phyloP scores from a whole-genome alignment of 1,284 basidiomycete species.

The Boletus smithii region DNA sequence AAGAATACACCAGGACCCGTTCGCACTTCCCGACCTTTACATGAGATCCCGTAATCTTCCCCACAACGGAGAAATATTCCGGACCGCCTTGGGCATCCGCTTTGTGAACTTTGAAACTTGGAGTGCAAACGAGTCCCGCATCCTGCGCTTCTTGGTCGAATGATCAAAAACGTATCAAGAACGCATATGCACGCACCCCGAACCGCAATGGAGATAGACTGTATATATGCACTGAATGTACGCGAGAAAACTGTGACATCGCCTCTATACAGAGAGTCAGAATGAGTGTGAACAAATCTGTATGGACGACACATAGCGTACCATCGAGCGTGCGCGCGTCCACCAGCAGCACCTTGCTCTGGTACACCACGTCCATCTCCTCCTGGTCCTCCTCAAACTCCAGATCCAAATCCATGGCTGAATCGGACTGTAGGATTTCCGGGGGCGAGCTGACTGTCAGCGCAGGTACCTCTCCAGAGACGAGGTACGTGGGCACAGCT shows the following conservation, averaged over 20 bases:
- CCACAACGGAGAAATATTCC: slow-evolving; percentile 44
- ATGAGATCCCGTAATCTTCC: slow-evolving; percentile 49
- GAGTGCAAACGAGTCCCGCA: slow-evolving; percentile 52
- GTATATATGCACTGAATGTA: slow-evolving; percentile 60
- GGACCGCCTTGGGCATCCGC: slow-evolving; percentile 47
- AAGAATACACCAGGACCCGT: slow-evolving; percentile 7
- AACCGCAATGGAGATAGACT: slow-evolving; percentile 60
- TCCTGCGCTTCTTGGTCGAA: slow-evolving; percentile 43
- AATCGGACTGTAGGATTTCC: slow-evolving; percentile 30
- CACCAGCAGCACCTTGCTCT: slow-evolving; percentile 50
- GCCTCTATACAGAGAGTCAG: slow-evolving; percentile 39
- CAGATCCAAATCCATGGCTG: slow-evolving; percentile 46
- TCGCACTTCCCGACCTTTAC: slow-evolving; percentile 43
- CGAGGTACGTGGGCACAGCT: slow-evolving; percentile 61
- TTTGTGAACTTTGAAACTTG: slow-evolving; percentile 46
- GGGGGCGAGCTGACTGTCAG: slow-evolving; percentile 13
- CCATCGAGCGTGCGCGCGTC: slow-evolving; percentile 58
- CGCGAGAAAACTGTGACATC: slow-evolving; percentile 45
- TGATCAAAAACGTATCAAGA: neutral
- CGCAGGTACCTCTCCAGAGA: slow-evolving; percentile 49
- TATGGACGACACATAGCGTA: slow-evolving; percentile 32
- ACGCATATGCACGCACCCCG: slow-evolving; percentile 41
- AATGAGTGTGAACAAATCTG: too few relatives aligned
- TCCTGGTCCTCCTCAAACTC: slow-evolving; percentile 34
- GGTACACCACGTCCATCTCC: slow-evolving; percentile 36